Evolutionary conservation across 345 rosid genomes (phyloP).

Genomic region (Eucalyptus curtisii): DNA sequence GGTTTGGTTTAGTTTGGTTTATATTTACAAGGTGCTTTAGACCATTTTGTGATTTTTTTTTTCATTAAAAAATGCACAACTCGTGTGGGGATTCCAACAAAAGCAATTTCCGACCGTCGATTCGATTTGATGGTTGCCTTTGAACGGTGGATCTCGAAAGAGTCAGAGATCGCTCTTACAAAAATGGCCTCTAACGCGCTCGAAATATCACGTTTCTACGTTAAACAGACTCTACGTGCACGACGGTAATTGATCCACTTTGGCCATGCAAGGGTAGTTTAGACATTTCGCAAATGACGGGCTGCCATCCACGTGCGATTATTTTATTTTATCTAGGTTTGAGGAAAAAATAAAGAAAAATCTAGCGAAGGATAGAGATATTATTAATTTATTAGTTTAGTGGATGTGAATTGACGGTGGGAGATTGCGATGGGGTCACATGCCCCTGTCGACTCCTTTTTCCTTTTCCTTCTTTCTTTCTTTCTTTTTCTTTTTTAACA

Average conservation of each 20-base stretch:
- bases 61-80: rapidly evolving
- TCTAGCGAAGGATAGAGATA: neutral
- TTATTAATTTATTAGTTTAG: neutral
- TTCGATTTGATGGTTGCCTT: neutral
- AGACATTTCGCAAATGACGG: neutral
- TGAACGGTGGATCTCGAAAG: neutral
- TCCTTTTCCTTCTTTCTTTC: neutral
- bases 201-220: neutral
- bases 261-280: neutral
- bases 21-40: rapidly evolving
- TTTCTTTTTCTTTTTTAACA: neutral
- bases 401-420: neutral
- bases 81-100: rapidly evolving
- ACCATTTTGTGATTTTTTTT: neutral
- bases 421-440: neutral
- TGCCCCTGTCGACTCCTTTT: neutral
- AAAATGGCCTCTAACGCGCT: neutral
- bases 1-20: neutral
- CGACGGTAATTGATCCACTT: neutral
- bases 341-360: neutral
- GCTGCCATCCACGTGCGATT: neutral
- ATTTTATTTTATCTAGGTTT: neutral
- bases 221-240: neutral
- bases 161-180: neutral
- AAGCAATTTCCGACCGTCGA: neutral